phyloP scores from a whole-genome alignment of 441 rosid genomes.

The Brassica balearica region DNA sequence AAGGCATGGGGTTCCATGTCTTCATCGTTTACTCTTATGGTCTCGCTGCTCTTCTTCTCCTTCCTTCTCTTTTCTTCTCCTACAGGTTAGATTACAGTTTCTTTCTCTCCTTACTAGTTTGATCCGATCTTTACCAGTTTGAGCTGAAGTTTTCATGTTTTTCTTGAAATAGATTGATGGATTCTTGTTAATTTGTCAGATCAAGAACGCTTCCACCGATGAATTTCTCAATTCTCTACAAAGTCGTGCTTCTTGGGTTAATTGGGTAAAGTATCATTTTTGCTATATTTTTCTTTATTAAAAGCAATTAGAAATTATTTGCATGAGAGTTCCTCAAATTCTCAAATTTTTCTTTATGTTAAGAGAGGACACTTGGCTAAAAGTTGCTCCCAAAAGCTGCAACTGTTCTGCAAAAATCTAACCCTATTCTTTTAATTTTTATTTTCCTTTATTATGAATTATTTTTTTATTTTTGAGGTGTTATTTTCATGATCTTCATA shows the following conservation, averaged over 20 bases:
- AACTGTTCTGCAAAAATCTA: slow-evolving; percentile 23
- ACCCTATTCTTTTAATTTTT: not conserved
- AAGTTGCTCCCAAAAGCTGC: slow-evolving; percentile 42
- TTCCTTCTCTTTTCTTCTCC: slow-evolving; percentile 65
- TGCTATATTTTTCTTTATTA: not conserved
- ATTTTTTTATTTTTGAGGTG: not conserved
- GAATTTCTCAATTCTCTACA: slow-evolving; percentile 53
- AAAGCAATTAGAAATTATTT: not conserved
- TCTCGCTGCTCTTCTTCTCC: slow-evolving; percentile 67
- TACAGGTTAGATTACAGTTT: slow-evolving; percentile 46
- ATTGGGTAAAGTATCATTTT: slow-evolving; percentile 55
- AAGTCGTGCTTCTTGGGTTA: slow-evolving; percentile 63
- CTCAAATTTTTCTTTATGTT: not conserved
- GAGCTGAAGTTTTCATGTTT: not conserved
- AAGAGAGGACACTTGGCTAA: slow-evolving; percentile 35
- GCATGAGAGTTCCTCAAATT: slow-evolving; percentile 18
- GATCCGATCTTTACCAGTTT: slow-evolving; percentile 10
- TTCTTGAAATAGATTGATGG: slow-evolving; percentile 5
- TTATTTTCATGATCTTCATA: not conserved
- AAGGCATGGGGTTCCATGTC: slow-evolving; percentile 68
- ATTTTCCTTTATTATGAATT: not conserved
- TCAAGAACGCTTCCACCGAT: slow-evolving; percentile 66
- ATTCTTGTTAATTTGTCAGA: slow-evolving; percentile 47
- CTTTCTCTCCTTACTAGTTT: not conserved
- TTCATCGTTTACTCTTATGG: slow-evolving; percentile 64